Percentiles rank a stretch among this genome's conserved stretches.
Conservation (phyloP, 768 basidiomycete species). For the Suillus plorans region DNA sequence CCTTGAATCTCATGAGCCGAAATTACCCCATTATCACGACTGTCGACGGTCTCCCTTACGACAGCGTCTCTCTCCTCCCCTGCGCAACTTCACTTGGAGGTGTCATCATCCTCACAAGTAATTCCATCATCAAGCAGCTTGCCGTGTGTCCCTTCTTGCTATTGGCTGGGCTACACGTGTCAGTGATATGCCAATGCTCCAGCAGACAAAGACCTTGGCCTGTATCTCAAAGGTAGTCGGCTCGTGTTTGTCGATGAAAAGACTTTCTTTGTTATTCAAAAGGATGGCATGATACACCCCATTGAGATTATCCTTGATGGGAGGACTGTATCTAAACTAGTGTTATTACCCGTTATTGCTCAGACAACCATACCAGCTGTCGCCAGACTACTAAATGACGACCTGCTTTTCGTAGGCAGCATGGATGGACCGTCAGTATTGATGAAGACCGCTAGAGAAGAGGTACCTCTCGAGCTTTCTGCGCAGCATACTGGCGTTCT, state of each 20-base stretch:
- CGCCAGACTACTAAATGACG: slow-evolving; percentile 47
- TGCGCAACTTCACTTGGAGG: too few relatives aligned
- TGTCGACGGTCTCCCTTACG: slow-evolving; percentile 53
- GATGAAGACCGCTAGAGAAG: slow-evolving; percentile 62
- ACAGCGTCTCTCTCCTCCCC: slow-evolving; percentile 31
- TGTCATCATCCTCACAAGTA: slow-evolving; percentile 39
- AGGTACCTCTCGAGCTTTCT: slow-evolving; percentile 44
- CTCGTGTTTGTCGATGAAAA: slow-evolving; percentile 75
- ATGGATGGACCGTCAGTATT: slow-evolving; percentile 79
- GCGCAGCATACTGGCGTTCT: slow-evolving; percentile 40
- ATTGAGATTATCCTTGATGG: slow-evolving; percentile 77
- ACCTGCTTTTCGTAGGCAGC: slow-evolving; percentile 77
- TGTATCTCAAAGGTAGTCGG: slow-evolving; percentile 73
- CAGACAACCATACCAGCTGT: slow-evolving; percentile 66
- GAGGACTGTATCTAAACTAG: slow-evolving; percentile 63
- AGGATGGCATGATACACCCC: slow-evolving; percentile 74
- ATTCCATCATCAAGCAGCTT: slow-evolving; percentile 83
- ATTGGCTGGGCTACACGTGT: slow-evolving; percentile 85
- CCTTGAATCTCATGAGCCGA: too few relatives aligned
- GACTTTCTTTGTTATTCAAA: slow-evolving; percentile 70
- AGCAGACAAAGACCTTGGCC: slow-evolving; percentile 38
- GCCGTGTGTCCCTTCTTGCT: slow-evolving; percentile 67
- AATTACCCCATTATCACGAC: too few relatives aligned
- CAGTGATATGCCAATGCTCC: slow-evolving; percentile 60
- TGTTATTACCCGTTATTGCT: slow-evolving; percentile 57